Evolutionary conservation across 139 green algal species (phyloP).

Genomic region (Parachlorella kessleri): DNA sequence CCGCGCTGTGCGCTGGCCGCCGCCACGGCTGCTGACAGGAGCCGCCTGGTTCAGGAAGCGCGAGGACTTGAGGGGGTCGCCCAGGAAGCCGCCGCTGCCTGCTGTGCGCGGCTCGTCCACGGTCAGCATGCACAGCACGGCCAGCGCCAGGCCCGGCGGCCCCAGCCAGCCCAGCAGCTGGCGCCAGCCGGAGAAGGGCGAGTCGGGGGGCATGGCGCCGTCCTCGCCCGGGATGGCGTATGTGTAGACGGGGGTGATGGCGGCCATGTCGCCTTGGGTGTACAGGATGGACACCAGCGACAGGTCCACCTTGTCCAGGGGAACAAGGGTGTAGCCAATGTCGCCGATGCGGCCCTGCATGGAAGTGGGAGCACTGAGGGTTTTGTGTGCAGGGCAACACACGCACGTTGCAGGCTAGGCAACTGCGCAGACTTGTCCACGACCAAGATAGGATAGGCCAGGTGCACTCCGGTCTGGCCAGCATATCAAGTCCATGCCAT

Average conservation of each 20-base stretch:
- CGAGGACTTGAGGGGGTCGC: constrained; percentile 26
- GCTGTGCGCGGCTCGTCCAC: constrained; percentile 57
- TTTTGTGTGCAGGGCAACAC: background rate
- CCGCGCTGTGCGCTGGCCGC: too few species aligned
- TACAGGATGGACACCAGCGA: constrained; percentile 73
- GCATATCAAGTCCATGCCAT: too few species aligned
- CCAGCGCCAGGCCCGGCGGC: constrained; percentile 67
- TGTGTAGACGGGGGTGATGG: constrained; percentile 75
- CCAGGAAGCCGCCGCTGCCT: constrained; percentile 18
- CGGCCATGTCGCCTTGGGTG: constrained; percentile 82
- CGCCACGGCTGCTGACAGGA: background rate
- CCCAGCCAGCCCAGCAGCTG: constrained; percentile 68
- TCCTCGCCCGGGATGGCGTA: constrained; percentile 48
- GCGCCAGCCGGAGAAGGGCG: constrained; percentile 70
- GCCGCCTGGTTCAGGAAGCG: constrained; percentile 3
- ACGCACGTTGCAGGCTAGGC: background rate
- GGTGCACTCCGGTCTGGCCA: too few species aligned
- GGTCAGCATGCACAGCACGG: constrained; percentile 56
- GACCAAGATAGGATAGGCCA: too few species aligned
- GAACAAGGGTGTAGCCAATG: constrained; percentile 57
- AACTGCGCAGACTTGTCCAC: too few species aligned
- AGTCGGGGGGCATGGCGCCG: constrained; percentile 12
- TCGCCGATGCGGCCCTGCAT: constrained; percentile 31
- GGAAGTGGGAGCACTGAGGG: background rate
- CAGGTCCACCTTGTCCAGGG: constrained; percentile 80